A percentile compares a stretch with the other conserved stretches of the same genome.
phyloP scores from a whole-genome alignment of 2,329 filamentous ascomycete species.

The Endothia cerciana region DNA sequence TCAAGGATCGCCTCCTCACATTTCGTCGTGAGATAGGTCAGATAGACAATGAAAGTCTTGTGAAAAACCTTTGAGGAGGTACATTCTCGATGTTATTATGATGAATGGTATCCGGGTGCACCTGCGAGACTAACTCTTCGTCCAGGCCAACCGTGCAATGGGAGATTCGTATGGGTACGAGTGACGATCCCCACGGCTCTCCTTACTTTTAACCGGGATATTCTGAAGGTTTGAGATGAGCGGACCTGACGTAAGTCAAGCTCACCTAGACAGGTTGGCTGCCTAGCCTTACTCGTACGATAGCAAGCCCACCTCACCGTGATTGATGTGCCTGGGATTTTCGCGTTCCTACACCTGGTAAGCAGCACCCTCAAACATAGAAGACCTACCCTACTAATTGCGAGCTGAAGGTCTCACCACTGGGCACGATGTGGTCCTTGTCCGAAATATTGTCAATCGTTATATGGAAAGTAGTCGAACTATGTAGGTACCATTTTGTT shows the following conservation, averaged over 20 bases:
- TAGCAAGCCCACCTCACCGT: constrained; percentile 52
- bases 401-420: constrained; percentile 44
- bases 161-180: constrained; percentile 41
- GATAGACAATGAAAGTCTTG: constrained; percentile 43
- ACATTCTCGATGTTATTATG: constrained; percentile 18
- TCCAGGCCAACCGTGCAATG: constrained; percentile 48
- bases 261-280: background rate
- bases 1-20: constrained; percentile 32
- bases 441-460: constrained; percentile 50
- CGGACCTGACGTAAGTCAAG: constrained; percentile 39
- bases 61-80: constrained; percentile 46
- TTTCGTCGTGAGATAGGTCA: constrained; percentile 41
- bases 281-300: background rate
- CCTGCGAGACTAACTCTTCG: background rate
- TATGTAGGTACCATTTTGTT: constrained; percentile 37
- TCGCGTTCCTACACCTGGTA: constrained; percentile 38
- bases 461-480: constrained; percentile 53
- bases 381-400: background rate
- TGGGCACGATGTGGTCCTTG: constrained; percentile 47
- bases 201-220: constrained; percentile 51
- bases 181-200: constrained; percentile 22
- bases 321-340: constrained; percentile 61
- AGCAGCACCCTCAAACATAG: background rate
- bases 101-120: background rate
- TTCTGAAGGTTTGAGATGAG: constrained; percentile 49